Percentiles rank a stretch among this genome's conserved stretches.
These are phyloP conservation scores for Stylonectria norvegica DNA, from an alignment of 2,329 filamentous ascomycete species.

Conservation along the genomic window DNA sequence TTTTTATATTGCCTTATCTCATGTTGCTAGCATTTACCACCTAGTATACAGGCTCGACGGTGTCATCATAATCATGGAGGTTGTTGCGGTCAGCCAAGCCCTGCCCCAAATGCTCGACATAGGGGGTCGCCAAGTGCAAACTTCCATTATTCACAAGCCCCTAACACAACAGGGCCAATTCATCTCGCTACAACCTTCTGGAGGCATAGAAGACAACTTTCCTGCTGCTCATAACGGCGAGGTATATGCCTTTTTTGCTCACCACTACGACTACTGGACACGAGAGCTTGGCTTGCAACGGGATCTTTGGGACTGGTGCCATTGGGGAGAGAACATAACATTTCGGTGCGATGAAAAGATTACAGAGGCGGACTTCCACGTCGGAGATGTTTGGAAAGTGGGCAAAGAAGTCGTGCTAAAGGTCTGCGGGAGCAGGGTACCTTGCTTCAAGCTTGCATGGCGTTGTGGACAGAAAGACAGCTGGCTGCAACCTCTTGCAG, in stretches of 20 bases:
- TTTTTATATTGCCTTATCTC: no score
- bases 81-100: not conserved
- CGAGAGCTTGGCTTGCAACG: not conserved
- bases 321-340: slow-evolving; percentile 1
- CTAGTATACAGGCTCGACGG: no score
- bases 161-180: not conserved
- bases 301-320: not conserved
- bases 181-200: not conserved
- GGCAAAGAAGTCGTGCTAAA: not conserved
- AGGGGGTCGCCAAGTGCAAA: not conserved
- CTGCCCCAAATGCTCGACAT: not conserved
- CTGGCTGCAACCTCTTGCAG: not conserved
- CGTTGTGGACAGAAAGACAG: not conserved
- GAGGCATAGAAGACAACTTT: not conserved
- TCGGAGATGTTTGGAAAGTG: not conserved
- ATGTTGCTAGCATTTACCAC: no score
- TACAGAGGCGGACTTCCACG: not conserved
- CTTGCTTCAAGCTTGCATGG: slow-evolving; percentile 1
- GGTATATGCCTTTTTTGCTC: slow-evolving; percentile 1
- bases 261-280: slow-evolving; percentile 1
- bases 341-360: not conserved
- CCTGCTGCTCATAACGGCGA: not conserved
- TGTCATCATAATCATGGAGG: no score
- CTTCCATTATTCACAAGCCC: not conserved
- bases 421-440: not conserved